phyloP scores from a whole-genome alignment of 2,329 filamentous ascomycete genomes.

The Sporothrix pallida region DNA sequence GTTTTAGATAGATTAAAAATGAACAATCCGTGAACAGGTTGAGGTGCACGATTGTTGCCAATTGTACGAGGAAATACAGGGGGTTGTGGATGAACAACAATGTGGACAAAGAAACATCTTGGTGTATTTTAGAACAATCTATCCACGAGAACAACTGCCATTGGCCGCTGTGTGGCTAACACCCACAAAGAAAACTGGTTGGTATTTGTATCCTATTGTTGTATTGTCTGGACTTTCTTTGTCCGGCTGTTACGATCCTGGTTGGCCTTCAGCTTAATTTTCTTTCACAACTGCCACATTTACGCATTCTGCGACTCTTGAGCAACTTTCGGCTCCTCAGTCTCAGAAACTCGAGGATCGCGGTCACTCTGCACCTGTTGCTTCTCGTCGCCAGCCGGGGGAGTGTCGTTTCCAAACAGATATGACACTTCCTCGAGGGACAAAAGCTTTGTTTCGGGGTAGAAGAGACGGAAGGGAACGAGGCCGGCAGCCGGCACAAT shows the following conservation, averaged over 20 bases:
- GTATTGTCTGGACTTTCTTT: not conserved
- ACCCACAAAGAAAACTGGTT: not conserved
- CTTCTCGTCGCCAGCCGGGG: not conserved
- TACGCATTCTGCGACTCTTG: not conserved
- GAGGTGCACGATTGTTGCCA: no score
- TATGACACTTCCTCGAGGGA: not conserved
- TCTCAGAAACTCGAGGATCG: not conserved
- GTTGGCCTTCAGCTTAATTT: not conserved
- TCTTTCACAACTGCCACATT: no score
- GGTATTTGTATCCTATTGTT: not conserved
- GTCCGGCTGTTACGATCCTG: not conserved
- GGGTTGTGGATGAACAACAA: not conserved
- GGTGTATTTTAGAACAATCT: no score
- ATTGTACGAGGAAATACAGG: no score
- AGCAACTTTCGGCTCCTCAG: not conserved
- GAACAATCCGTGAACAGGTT: not conserved
- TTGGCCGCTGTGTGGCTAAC: not conserved
- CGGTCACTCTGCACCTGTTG: not conserved
- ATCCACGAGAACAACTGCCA: not conserved
- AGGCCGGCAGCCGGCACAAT: not conserved
- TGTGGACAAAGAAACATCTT: not conserved
- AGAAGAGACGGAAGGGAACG: not conserved
- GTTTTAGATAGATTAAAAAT: not conserved
- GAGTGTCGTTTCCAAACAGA: not conserved
- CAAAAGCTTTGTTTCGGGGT: not conserved